A percentile compares a stretch with the other conserved stretches of the same genome.
Conservation (phyloP, 2,329 filamentous ascomycete genomes). For the Didymella lethalis region DNA sequence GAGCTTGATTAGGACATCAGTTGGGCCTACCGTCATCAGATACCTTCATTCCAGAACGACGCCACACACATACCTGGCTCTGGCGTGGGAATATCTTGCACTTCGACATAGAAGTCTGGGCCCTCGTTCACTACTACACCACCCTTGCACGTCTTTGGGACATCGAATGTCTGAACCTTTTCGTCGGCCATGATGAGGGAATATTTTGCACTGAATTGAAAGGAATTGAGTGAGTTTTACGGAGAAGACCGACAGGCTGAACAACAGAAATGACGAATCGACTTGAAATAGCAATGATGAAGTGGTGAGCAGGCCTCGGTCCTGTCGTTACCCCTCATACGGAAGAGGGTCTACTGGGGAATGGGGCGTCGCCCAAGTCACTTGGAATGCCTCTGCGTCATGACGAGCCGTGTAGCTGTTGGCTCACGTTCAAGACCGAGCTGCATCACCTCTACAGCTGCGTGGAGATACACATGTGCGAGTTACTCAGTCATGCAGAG, state of each 20-base stretch:
- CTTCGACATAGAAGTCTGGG: constrained; percentile 58
- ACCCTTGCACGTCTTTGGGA: constrained; percentile 60
- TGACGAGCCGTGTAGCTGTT: constrained; percentile 8
- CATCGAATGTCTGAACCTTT: constrained; percentile 46
- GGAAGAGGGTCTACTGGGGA: constrained; percentile 3
- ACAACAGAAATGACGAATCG: not conserved
- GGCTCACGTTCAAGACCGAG: constrained; percentile 4
- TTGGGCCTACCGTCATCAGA: constrained; percentile 51
- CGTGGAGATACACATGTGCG: constrained; percentile 1
- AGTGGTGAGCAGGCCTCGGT: constrained; percentile 17
- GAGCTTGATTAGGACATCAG: constrained; percentile 65
- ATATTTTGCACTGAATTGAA: not conserved
- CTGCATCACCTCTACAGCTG: constrained; percentile 1
- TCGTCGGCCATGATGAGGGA: constrained; percentile 35
- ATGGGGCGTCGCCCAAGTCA: not conserved
- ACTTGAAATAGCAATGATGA: constrained; percentile 12
- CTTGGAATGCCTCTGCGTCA: not conserved
- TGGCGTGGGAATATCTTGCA: constrained; percentile 58
- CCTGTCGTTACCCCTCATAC: constrained; percentile 20
- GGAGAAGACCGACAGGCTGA: not conserved
- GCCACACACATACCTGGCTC: constrained; percentile 51
- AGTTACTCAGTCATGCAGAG: constrained; percentile 2
- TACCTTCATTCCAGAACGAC: not conserved
- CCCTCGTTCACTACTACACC: constrained; percentile 63
- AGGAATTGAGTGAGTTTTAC: not conserved